These are phyloP conservation scores for Albophoma yamanashiensis DNA, from an alignment of 2,329 filamentous ascomycete species.

Conservation along the genomic window DNA sequence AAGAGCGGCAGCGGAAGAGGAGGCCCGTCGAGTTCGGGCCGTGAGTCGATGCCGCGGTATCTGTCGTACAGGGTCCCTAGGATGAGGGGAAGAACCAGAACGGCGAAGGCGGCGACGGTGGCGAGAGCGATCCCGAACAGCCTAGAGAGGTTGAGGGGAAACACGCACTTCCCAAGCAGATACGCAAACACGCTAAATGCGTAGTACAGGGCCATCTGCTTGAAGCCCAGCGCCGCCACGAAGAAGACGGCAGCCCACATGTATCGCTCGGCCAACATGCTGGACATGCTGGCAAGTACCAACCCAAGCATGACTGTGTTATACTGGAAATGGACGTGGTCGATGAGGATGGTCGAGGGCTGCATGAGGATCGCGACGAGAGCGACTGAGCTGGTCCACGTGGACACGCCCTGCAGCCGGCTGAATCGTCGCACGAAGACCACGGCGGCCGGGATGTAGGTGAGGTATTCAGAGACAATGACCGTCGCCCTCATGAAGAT, in stretches of 20 bases:
- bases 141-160: constrained; percentile 58
- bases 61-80: constrained; percentile 60
- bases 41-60: constrained; percentile 49
- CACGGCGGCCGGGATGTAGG: constrained; percentile 76
- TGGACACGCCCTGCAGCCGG: constrained; percentile 62
- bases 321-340: constrained; percentile 96
- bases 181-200: constrained; percentile 88
- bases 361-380: constrained; percentile 88
- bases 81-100: constrained; percentile 67
- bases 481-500: constrained; percentile 95
- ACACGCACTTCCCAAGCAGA: constrained; percentile 76
- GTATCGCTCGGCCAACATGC: constrained; percentile 72
- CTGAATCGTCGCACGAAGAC: constrained; percentile 79
- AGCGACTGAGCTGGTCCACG: constrained; percentile 76
- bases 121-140: constrained; percentile 66
- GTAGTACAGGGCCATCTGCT: constrained; percentile 99
- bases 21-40: constrained; percentile 44
- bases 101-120: constrained; percentile 61
- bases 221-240: constrained; percentile 87
- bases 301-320: constrained; percentile 98
- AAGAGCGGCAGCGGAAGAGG: constrained; percentile 54
- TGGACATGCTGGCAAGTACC: constrained; percentile 76
- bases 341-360: constrained; percentile 79
- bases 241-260: constrained; percentile 92
- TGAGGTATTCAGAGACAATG: constrained; percentile 79